Evolutionary conservation across 768 basidiomycete species (phyloP).

Genomic region (Russula dissimulans): DNA sequence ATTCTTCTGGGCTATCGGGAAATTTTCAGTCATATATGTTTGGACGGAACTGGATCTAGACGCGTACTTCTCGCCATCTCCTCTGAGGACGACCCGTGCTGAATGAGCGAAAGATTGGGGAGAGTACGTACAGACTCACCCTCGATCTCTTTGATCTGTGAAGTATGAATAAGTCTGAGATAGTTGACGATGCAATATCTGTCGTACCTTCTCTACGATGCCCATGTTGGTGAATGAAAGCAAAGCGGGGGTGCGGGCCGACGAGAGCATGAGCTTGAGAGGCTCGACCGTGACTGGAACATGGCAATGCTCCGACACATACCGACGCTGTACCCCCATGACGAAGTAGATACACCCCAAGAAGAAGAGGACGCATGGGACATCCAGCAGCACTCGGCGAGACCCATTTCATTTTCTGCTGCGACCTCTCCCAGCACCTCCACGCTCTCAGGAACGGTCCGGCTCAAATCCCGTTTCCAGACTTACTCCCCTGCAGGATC

Average conservation of each 20-base stretch:
- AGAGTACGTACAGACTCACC: constrained; percentile 40
- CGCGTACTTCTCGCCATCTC: constrained; percentile 94
- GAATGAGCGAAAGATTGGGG: neutral
- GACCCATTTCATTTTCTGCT: constrained; percentile 22
- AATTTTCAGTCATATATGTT: neutral
- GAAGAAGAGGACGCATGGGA: constrained; percentile 42
- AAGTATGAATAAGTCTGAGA: neutral
- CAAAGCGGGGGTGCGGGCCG: too few species aligned
- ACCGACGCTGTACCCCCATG: constrained; percentile 60
- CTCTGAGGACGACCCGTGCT: constrained; percentile 39
- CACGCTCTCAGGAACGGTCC: constrained; percentile 15
- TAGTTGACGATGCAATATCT: neutral
- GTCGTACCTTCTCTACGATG: constrained; percentile 78
- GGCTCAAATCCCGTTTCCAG: constrained; percentile 21
- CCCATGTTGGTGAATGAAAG: constrained; percentile 52
- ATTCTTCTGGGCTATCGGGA: constrained; percentile 78
- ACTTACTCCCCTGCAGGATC: constrained; percentile 20
- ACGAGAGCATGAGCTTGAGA: neutral
- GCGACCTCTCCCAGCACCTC: constrained; percentile 12
- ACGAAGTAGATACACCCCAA: constrained; percentile 44
- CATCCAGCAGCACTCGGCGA: constrained; percentile 13
- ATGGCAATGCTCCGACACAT: constrained; percentile 36
- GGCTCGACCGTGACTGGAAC: neutral
- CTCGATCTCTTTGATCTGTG: constrained; percentile 91
- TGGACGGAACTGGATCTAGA: neutral